Evolutionary conservation across 257 asterid genomes (phyloP).

Genomic region (Craterostigma plantagineum): DNA sequence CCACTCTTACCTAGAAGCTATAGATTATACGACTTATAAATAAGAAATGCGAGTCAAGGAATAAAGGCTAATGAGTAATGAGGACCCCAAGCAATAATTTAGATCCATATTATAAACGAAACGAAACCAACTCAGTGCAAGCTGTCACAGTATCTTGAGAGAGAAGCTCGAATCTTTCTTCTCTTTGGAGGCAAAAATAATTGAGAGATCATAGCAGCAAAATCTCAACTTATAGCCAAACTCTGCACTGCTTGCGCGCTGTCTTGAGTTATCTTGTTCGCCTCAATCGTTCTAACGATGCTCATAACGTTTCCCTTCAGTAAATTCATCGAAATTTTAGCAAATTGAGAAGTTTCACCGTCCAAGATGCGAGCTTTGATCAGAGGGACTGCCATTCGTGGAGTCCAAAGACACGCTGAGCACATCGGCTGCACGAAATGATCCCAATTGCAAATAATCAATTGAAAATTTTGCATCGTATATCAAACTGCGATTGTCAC

Average conservation of each 20-base stretch:
- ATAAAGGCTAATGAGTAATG: too few relatives aligned
- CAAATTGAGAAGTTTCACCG: slow-evolving; percentile 25
- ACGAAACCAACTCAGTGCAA: too few relatives aligned
- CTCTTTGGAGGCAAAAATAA: too few relatives aligned
- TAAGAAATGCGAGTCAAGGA: too few relatives aligned
- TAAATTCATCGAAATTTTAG: neutral
- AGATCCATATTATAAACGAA: too few relatives aligned
- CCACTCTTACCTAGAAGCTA: too few relatives aligned
- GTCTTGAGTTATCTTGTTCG: slow-evolving; percentile 62
- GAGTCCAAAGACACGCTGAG: slow-evolving; percentile 61
- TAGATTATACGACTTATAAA: too few relatives aligned
- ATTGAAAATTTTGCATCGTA: neutral
- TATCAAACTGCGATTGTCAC: slow-evolving; percentile 2
- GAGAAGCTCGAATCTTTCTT: too few relatives aligned
- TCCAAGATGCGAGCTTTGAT: slow-evolving; percentile 69
- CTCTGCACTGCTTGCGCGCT: slow-evolving; percentile 56
- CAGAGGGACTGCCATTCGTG: slow-evolving; percentile 62
- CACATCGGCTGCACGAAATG: slow-evolving; percentile 37
- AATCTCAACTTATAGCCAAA: slow-evolving; percentile 32
- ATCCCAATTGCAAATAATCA: slow-evolving; percentile 3
- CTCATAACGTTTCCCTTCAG: slow-evolving; percentile 51
- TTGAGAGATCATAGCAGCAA: neutral
- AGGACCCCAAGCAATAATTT: too few relatives aligned
- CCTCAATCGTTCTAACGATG: slow-evolving; percentile 75
- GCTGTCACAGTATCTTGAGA: too few relatives aligned